Evolutionary conservation across 179 eudicot genomes (phyloP), one percentile per base, ranked within the genome.

Genomic region (Vitellaria paradoxa): DNA sequence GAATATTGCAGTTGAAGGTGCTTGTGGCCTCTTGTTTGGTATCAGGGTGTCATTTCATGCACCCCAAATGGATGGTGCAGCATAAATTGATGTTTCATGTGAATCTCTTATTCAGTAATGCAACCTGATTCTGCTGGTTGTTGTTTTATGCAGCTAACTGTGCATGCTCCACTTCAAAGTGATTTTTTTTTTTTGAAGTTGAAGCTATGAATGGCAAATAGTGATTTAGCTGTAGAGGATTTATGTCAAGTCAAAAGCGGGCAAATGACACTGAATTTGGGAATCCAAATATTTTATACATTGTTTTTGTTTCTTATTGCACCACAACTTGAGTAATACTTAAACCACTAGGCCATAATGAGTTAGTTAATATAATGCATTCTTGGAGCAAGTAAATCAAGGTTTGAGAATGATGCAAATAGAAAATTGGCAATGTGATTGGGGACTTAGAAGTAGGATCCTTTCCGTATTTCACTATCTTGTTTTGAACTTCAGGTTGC

Each of bases 401-500:
- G 60, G 20, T 49, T 30, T 24, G 42, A 47, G 72, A 49, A 69
- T 69, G 55, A 70, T 50, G 42, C 21, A 18, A 23, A 10, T 68
- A 37, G n/a, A 23, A 50, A 70, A 6, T 26, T 50, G 47, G 11
- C 40, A 5, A 23, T 42, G 6, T 70, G 60, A 30, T 71, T 53
- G 23, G 6, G 13, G 62, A 26, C 23, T 30, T 13, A n/a, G 26
- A 56, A 71, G 50, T 72, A 10, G 50, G 75, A 72, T 13, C 26
- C 18, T 57, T 72, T 17, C 65, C 50, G 18, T 7, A 15, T 40
- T 63, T 62, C 42, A 56, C 46, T 46, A 15, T 20, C 18, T 68
- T 37, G 45, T 37, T 53, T 13, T 79, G 47, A 74, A 65, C 55
- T 81, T 76, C 86, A 96, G 99, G 82, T 88, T 90, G 87, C 63